Percentiles rank a stretch among this genome's conserved stretches.
Evolutionary conservation across 1,284 basidiomycete genomes (phyloP).

Genomic region (Heimioporus punctisporus): DNA sequence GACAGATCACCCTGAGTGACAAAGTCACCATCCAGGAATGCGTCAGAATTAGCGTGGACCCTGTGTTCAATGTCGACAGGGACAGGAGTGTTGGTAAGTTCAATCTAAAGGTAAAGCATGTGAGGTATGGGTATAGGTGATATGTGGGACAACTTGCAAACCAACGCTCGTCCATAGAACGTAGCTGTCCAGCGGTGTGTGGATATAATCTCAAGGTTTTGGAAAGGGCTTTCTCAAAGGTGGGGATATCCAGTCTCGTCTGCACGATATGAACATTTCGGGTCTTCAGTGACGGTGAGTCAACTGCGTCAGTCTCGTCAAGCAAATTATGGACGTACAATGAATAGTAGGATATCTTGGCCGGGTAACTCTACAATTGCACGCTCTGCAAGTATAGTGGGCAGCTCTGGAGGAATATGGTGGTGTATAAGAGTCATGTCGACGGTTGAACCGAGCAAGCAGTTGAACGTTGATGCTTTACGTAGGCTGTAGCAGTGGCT

Average conservation of each 20-base stretch:
- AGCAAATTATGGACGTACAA: conserved; percentile 13
- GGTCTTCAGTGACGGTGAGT: conserved; percentile 14
- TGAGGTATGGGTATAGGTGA: conserved; percentile 2
- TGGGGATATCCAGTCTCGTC: conserved; percentile 16
- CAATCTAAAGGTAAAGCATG: conserved; percentile 20
- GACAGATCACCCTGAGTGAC: conserved; percentile 30
- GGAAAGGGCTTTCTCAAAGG: conserved; percentile 28
- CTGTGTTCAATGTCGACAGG: conserved; percentile 11
- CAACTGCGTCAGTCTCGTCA: background rate
- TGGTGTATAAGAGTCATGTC: conserved; percentile 17
- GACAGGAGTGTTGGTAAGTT: conserved; percentile 21
- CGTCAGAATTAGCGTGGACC: conserved; percentile 1
- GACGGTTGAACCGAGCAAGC: no score
- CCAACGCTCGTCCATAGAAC: conserved; percentile 22
- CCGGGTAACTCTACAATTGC: conserved; percentile 21
- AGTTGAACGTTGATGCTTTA: no score
- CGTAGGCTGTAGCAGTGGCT: no score
- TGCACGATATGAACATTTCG: conserved; percentile 33
- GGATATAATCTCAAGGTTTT: conserved; percentile 24
- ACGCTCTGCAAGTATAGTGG: conserved; percentile 11
- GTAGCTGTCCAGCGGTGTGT: conserved; percentile 29
- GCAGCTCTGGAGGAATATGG: conserved; percentile 16
- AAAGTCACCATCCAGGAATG: conserved; percentile 21
- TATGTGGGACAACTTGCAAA: conserved; percentile 17
- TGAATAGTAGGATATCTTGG: conserved; percentile 23